Evolutionary conservation across 768 basidiomycete genomes (phyloP).

Genomic region (Sarcomyxa edulis): DNA sequence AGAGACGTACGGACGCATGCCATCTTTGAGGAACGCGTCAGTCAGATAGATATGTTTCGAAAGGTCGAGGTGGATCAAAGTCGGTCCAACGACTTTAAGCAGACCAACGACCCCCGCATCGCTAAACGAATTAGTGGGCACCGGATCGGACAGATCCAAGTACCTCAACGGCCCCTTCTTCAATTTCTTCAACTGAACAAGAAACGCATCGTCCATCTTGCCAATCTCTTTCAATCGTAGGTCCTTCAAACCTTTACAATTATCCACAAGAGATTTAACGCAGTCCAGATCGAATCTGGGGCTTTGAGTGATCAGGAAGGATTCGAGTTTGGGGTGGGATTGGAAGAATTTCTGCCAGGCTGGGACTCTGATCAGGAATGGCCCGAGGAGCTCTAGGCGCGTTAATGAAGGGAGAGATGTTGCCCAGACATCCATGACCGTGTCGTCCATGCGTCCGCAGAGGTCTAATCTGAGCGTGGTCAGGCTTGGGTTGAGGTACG

Average conservation of each 20-base stretch:
- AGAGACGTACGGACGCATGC: conserved; percentile 46
- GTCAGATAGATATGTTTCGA: conserved; percentile 62
- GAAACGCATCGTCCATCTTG: conserved; percentile 59
- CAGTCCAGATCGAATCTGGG: conserved; percentile 80
- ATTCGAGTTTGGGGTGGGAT: conserved; percentile 54
- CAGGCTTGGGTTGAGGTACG: conserved; percentile 80
- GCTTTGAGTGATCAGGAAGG: conserved; percentile 79
- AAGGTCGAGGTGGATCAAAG: conserved; percentile 60
- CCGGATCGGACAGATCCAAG: conserved; percentile 66
- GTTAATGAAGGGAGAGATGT: conserved; percentile 59
- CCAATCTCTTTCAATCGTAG: conserved; percentile 80
- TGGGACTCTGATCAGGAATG: conserved; percentile 72
- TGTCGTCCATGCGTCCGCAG: conserved; percentile 77
- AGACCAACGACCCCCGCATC: conserved; percentile 53
- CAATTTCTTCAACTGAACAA: conserved; percentile 45
- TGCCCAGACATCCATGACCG: conserved; percentile 54
- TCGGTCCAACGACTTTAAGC: conserved; percentile 47
- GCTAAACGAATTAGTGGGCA: conserved; percentile 36
- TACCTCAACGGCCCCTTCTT: conserved; percentile 38
- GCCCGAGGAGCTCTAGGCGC: conserved; percentile 78
- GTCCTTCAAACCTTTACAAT: conserved; percentile 47
- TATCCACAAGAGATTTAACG: conserved; percentile 52
- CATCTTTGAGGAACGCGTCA: conserved; percentile 54
- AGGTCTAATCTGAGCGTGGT: conserved; percentile 74
- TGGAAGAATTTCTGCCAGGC: conserved; percentile 77